These are phyloP conservation scores for Stylonectria norvegica DNA, from an alignment of 2,329 filamentous ascomycete genomes.

Conservation along the genomic window DNA sequence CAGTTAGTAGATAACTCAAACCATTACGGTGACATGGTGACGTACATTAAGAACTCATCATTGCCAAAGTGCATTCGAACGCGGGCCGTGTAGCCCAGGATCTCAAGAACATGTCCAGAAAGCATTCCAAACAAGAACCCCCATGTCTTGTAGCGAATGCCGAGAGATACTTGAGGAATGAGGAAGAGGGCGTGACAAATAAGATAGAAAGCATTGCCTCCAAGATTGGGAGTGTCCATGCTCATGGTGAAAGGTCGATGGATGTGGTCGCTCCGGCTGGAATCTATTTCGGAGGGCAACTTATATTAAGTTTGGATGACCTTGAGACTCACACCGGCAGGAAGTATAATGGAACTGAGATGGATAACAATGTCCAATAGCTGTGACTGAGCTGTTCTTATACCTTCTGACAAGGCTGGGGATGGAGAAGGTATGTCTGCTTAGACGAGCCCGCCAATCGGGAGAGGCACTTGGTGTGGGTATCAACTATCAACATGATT, in stretches of 20 bases:
- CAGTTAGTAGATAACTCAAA: not conserved
- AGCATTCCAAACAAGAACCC: conserved; percentile 45
- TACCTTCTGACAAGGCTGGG: no score
- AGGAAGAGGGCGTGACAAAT: conserved; percentile 42
- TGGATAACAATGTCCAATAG: no score
- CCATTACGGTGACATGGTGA: not conserved
- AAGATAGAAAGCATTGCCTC: conserved; percentile 32
- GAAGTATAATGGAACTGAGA: no score
- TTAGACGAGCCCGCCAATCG: no score
- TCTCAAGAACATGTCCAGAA: conserved; percentile 51
- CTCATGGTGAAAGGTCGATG: conserved; percentile 12
- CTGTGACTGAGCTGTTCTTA: no score
- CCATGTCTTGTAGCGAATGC: conserved; percentile 38
- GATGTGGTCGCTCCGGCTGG: conserved; percentile 21
- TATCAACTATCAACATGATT: no score
- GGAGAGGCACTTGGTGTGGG: no score
- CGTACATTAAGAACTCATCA: conserved; percentile 53
- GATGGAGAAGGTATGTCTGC: no score
- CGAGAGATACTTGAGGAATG: conserved; percentile 35
- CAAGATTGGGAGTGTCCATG: conserved; percentile 14
- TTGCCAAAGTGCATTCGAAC: conserved; percentile 53
- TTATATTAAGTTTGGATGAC: no score
- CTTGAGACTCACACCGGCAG: no score
- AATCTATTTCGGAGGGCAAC: no score
- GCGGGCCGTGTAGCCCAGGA: conserved; percentile 58